Conservation (phyloP, 192 early-diverging fungal species). For the Coemansia sp. region DNA sequence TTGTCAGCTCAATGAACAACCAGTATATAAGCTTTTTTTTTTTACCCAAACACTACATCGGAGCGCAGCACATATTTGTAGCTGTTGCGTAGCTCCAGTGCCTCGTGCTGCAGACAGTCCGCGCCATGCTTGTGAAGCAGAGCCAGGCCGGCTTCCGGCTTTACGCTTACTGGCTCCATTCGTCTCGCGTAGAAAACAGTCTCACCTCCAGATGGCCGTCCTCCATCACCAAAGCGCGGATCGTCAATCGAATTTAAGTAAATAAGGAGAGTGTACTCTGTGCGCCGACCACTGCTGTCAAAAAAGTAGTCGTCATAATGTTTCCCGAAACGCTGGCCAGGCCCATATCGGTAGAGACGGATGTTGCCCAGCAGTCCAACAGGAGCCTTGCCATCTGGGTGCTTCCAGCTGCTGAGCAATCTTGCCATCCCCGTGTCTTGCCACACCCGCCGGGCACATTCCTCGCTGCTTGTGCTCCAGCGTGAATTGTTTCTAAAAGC, state of each 20-base stretch:
- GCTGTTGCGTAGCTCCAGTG: constrained; percentile 53
- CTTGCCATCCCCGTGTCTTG: constrained; percentile 42
- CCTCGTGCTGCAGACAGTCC: constrained; percentile 64
- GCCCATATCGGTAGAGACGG: constrained; percentile 63
- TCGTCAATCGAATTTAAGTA: constrained; percentile 59
- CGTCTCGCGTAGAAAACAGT: constrained; percentile 56
- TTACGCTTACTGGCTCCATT: constrained; percentile 57
- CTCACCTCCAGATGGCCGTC: constrained; percentile 39
- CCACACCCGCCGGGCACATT: constrained; percentile 58
- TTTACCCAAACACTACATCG: constrained; percentile 56
- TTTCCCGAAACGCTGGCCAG: constrained; percentile 60
- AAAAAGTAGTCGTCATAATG: constrained; percentile 64
- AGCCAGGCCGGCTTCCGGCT: constrained; percentile 58
- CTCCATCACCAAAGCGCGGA: constrained; percentile 15
- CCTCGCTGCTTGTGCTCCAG: constrained; percentile 48
- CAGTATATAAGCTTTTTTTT: background rate
- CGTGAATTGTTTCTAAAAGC: constrained; percentile 64
- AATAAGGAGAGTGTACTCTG: constrained; percentile 62
- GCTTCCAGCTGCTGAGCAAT: constrained; percentile 40
- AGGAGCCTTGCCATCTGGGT: constrained; percentile 39
- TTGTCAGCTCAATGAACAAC: background rate
- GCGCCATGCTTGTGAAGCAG: constrained; percentile 65
- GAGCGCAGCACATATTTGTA: constrained; percentile 63
- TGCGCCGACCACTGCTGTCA: constrained; percentile 51
- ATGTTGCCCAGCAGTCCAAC: constrained; percentile 59